Percentiles rank a stretch among this genome's conserved stretches.
Conservation (phyloP, 148 eudicot species). For the Limonium bicolor region DNA sequence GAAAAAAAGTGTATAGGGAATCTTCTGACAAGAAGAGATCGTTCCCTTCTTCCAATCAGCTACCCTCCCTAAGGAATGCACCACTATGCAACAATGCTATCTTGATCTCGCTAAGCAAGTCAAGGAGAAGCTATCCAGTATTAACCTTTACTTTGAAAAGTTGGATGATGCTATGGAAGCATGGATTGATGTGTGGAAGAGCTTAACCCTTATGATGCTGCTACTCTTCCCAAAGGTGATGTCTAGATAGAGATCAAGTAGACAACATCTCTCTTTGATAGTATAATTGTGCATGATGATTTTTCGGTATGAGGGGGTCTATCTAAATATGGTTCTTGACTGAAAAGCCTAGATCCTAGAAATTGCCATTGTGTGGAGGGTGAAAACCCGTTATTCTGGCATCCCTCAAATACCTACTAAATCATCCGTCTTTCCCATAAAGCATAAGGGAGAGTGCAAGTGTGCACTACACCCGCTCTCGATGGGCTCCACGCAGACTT, state of each 20-base stretch:
- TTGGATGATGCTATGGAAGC: constrained; percentile 51
- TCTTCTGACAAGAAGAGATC: constrained; percentile 67
- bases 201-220: constrained; percentile 24
- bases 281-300: not conserved
- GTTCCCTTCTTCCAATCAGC: constrained; percentile 50
- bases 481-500: too few relatives aligned
- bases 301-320: too few relatives aligned
- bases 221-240: not conserved
- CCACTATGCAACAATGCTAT: constrained; percentile 49
- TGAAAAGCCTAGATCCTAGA: too few relatives aligned
- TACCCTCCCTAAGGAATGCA: constrained; percentile 38
- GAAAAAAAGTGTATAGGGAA: constrained; percentile 41
- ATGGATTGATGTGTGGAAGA: constrained; percentile 59
- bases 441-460: too few relatives aligned
- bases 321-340: too few relatives aligned
- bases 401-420: too few relatives aligned
- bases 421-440: too few relatives aligned
- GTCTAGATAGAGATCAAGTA: not conserved
- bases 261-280: not conserved
- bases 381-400: too few relatives aligned
- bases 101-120: constrained; percentile 36
- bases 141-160: constrained; percentile 45
- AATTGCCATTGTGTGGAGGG: too few relatives aligned
- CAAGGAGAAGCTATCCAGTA: constrained; percentile 40
- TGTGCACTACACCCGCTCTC: too few relatives aligned